Evolutionary conservation across 2,329 filamentous ascomycete species (phyloP).

Genomic region (Fusarium caatingaense): DNA sequence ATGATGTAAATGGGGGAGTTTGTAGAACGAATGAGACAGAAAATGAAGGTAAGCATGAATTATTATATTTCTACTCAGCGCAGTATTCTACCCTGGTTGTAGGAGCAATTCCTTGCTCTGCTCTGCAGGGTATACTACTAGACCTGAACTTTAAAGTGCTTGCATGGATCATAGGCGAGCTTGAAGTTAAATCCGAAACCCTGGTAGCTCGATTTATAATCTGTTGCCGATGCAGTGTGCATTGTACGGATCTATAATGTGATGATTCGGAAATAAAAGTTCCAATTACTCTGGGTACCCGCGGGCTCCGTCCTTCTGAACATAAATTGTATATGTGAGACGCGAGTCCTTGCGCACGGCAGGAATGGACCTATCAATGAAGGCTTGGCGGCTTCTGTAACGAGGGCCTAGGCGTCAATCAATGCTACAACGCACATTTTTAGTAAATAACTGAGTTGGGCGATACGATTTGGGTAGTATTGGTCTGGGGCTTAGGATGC

Average conservation of each 20-base stretch:
- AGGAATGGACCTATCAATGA: background rate
- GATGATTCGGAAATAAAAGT: rapidly evolving
- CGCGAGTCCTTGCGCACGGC: background rate
- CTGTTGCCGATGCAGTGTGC: background rate
- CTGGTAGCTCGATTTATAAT: background rate
- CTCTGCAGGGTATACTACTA: background rate
- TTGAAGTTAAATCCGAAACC: background rate
- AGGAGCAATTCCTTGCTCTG: background rate
- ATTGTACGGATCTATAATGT: rapidly evolving
- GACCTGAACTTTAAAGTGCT: background rate
- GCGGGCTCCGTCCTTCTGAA: too few species aligned
- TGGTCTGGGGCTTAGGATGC: background rate
- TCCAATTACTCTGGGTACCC: background rate
- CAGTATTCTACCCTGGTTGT: background rate
- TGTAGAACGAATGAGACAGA: background rate
- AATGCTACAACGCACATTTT: too few species aligned
- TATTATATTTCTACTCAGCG: background rate
- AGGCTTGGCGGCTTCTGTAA: background rate
- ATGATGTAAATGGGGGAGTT: background rate
- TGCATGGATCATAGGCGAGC: background rate
- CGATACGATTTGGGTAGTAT: background rate
- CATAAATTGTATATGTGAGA: background rate
- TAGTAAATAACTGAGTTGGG: too few species aligned
- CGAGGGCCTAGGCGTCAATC: background rate
- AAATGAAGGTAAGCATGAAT: background rate